These are phyloP conservation scores for Paecilomyces variotii DNA, from an alignment of 2,329 filamentous ascomycete species.

Conservation along the genomic window DNA sequence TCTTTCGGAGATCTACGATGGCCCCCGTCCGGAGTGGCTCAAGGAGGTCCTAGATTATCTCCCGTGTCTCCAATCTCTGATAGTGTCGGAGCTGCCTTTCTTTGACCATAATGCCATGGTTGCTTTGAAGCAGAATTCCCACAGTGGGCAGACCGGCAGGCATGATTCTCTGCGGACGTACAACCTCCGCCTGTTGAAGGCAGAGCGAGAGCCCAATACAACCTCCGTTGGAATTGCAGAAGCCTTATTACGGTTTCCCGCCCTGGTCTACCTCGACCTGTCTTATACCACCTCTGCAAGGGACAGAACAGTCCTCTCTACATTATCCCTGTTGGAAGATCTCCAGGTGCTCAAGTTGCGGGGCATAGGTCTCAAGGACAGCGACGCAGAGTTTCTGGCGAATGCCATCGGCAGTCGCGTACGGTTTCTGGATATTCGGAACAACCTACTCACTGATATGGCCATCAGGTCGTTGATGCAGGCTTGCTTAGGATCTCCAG, in stretches of 20 bases:
- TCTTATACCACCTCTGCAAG: constrained; percentile 46
- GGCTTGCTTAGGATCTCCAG: constrained; percentile 37
- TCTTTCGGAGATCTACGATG: constrained; percentile 53
- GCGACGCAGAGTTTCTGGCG: constrained; percentile 45
- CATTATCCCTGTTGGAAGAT: constrained; percentile 39
- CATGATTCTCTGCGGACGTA: constrained; percentile 23
- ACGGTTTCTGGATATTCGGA: constrained; percentile 48
- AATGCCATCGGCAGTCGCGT: constrained; percentile 45
- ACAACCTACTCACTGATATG: constrained; percentile 51
- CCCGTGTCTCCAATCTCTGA: constrained; percentile 51
- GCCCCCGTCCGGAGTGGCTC: constrained; percentile 52
- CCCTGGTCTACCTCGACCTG: constrained; percentile 51
- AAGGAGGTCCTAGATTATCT: constrained; percentile 50
- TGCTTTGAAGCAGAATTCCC: constrained; percentile 33
- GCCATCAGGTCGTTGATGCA: constrained; percentile 46
- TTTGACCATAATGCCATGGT: constrained; percentile 53
- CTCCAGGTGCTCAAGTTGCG: constrained; percentile 52
- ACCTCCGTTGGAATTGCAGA: constrained; percentile 47
- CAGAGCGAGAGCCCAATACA: constrained; percentile 50
- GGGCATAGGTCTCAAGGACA: constrained; percentile 46
- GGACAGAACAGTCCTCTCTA: constrained; percentile 41
- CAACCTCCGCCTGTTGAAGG: constrained; percentile 48
- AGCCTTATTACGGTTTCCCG: constrained; percentile 45
- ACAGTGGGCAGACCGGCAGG: constrained; percentile 2
- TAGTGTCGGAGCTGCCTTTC: constrained; percentile 52